A percentile compares a stretch with the other conserved stretches of the same genome.
phyloP scores from a whole-genome alignment of 2,329 filamentous ascomycete species.

The Teratosphaeria nubilosa region DNA sequence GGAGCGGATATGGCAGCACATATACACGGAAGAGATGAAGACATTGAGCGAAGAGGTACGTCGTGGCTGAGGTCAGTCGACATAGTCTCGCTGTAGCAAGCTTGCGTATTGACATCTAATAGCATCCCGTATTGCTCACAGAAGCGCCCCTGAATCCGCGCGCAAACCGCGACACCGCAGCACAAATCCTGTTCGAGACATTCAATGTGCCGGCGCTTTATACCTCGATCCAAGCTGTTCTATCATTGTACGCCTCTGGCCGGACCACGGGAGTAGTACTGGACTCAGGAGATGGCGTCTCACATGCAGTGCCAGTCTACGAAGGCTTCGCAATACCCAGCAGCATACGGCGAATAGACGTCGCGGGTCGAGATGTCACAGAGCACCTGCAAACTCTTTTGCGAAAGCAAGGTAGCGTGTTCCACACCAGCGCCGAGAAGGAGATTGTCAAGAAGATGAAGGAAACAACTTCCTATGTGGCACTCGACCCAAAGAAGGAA shows the following conservation, averaged over 20 bases:
- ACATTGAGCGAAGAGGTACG: conserved; percentile 88
- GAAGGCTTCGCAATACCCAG: conserved; percentile 96
- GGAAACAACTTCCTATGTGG: conserved; percentile 86
- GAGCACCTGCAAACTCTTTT: conserved; percentile 87
- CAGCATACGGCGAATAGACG: conserved; percentile 90
- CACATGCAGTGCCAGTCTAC: conserved; percentile 93
- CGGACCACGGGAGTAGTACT: conserved; percentile 93
- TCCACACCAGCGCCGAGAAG: conserved; percentile 97
- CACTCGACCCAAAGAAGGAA: conserved; percentile 80
- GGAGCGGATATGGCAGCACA: conserved; percentile 98
- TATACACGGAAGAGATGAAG: conserved; percentile 92
- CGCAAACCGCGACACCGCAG: conserved; percentile 89
- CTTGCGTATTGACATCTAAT: conserved; percentile 6
- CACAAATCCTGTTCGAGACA: conserved; percentile 96
- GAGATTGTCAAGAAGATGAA: conserved; percentile 98
- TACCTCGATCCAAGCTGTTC: conserved; percentile 91
- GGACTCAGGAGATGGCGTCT: conserved; percentile 91
- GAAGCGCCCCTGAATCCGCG: conserved; percentile 93
- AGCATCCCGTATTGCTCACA: conserved; percentile 92
- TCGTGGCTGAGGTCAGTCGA: conserved; percentile 14
- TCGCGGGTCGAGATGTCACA: conserved; percentile 90
- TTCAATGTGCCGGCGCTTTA: conserved; percentile 97
- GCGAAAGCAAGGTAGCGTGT: conserved; percentile 84
- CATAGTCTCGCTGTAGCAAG: not conserved
- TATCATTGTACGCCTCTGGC: conserved; percentile 91